Conservation (phyloP, 495 filamentous ascomycete species). For the Hypoxylon trugodes region DNA sequence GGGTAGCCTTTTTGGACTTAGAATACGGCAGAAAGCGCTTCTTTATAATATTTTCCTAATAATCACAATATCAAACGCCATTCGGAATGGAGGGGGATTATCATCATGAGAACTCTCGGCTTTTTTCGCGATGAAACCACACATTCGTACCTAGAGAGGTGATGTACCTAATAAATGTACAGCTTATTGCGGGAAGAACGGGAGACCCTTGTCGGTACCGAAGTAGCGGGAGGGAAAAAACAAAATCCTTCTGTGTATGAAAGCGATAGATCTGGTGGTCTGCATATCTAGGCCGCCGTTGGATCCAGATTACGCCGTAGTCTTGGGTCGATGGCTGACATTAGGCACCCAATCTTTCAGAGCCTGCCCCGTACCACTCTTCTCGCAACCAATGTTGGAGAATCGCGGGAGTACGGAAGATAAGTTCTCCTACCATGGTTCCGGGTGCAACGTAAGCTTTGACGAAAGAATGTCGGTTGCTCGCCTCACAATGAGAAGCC, state of each 20-base stretch:
- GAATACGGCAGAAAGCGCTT: slow-evolving; percentile 10
- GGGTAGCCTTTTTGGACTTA: neutral
- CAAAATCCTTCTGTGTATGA: slow-evolving; percentile 11
- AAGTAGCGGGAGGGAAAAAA: slow-evolving; percentile 19
- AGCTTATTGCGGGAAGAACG: slow-evolving; percentile 12
- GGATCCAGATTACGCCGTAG: slow-evolving; percentile 47
- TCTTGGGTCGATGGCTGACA: slow-evolving; percentile 46
- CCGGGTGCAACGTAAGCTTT: slow-evolving; percentile 28
- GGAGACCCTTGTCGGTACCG: slow-evolving; percentile 30
- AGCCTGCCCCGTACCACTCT: slow-evolving; percentile 24
- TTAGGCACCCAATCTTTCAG: slow-evolving; percentile 30
- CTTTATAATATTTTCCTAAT: slow-evolving; percentile 5
- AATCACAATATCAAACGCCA: slow-evolving; percentile 2
- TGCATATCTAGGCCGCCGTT: slow-evolving; percentile 41
- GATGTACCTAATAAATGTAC: slow-evolving; percentile 18
- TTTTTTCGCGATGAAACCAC: slow-evolving; percentile 32
- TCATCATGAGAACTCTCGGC: slow-evolving; percentile 4
- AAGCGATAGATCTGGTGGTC: slow-evolving; percentile 31
- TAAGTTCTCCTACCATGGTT: slow-evolving; percentile 36
- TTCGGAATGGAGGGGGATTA: neutral
- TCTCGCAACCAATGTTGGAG: slow-evolving; percentile 30
- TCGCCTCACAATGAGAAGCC: slow-evolving; percentile 3
- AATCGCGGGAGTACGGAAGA: slow-evolving; percentile 37
- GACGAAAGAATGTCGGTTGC: neutral
- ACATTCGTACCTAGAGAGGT: too few relatives aligned